Evolutionary conservation across 495 filamentous ascomycete genomes (phyloP), one percentile per base, ranked within the genome.

Genomic region (Penicillium macrosclerotiorum): DNA sequence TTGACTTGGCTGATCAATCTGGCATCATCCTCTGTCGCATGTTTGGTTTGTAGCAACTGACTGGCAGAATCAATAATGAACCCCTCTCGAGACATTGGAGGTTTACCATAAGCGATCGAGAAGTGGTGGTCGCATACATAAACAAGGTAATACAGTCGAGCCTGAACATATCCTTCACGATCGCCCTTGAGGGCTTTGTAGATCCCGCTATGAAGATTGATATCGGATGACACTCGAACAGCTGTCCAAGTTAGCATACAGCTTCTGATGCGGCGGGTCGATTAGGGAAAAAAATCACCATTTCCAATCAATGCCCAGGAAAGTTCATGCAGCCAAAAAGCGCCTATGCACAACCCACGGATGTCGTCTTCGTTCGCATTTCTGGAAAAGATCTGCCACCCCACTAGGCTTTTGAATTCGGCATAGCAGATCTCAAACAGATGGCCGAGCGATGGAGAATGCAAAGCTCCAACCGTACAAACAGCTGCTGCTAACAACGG

Each of bases 61-160:
- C 47, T 44, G 6, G 57, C 50, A 2, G 48, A 47, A 6, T 61
- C 50, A 11, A 69, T 54, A 5, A 57, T 54, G 16, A 52, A 51
- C 0, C 50, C 45, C 41, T 67, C 65, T 17, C 64, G 52, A 16
- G 63, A 57, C 62, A 71, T 69, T 19, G 65, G 62, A 14, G 65
- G 65, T 25, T 62, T 44, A 34, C 65, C 65, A 16, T 67, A 65
- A 3, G 51, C 49, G 9, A 69, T 40, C 0, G 63, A 65, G 38
- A 55, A 65, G 39, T 71, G 67, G 37, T 70, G 65, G 35, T 71
- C 65, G 37, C 65, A 68, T 5, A 65, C 59, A 36, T 67, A 68
- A 13, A 70, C 63, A 5, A 69, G 42, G 31, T 62, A 64, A 38
- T 69, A 67, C 8, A 68, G 37, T 17, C 63, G 60, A 17, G 58